A percentile compares a stretch with the other conserved stretches of the same genome.
Conservation (phyloP, 2,329 filamentous ascomycete species). For the Botryotinia narcissicola region DNA sequence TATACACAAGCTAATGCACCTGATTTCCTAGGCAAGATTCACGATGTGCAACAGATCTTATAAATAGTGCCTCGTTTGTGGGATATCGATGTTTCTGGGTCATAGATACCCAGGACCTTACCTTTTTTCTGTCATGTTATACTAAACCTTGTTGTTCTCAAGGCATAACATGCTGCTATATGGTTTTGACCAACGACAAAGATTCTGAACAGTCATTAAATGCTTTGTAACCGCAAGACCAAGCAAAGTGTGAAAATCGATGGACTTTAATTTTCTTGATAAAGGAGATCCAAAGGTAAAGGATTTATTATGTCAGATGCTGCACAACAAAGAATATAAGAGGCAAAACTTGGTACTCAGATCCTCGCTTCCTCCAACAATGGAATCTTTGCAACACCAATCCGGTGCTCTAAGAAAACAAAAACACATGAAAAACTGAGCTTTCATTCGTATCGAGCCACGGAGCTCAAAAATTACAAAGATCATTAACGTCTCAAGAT, state of each 20-base stretch:
- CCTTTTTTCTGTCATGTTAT: neutral
- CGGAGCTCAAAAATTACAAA: neutral
- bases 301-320: neutral
- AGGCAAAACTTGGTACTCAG: neutral
- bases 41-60: neutral
- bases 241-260: neutral
- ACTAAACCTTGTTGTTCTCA: too few relatives aligned
- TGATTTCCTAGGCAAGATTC: neutral
- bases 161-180: too few relatives aligned
- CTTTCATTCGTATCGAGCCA: neutral
- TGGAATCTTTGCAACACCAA: neutral
- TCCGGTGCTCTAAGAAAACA: neutral
- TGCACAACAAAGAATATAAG: neutral
- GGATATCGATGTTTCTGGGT: neutral
- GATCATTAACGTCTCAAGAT: neutral
- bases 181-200: neutral
- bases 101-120: neutral
- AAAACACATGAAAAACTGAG: neutral
- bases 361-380: neutral
- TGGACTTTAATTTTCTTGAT: neutral
- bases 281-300: neutral
- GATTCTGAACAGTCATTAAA: neutral
- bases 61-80: neutral
- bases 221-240: fast-evolving
- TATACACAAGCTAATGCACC: neutral